Percentiles rank a stretch among this genome's conserved stretches.
These are phyloP conservation scores for Antrodiella citrinella DNA, from an alignment of 768 basidiomycete species.

Conservation along the genomic window DNA sequence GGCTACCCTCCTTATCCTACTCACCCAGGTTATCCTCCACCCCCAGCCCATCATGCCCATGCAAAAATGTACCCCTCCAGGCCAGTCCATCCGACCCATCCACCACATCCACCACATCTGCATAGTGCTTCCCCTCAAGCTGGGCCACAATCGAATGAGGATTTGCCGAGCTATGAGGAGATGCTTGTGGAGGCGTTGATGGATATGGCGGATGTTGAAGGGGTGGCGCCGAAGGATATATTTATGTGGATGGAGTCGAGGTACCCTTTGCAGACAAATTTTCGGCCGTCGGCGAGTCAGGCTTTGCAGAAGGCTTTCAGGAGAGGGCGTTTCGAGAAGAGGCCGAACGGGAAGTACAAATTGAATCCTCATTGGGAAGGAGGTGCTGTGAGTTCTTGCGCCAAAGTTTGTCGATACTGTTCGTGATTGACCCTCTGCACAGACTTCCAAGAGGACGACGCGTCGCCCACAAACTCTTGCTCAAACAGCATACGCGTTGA, in stretches of 20 bases:
- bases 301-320: slow-evolving; percentile 83
- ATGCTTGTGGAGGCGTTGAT: slow-evolving; percentile 81
- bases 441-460: slow-evolving; percentile 75
- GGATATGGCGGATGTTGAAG: slow-evolving; percentile 62
- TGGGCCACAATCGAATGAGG: slow-evolving; percentile 22
- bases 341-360: slow-evolving; percentile 62
- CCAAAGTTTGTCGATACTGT: background rate
- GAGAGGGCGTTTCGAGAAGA: slow-evolving; percentile 74
- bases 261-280: slow-evolving; percentile 84
- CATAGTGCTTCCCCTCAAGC: slow-evolving; percentile 13
- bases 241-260: slow-evolving; percentile 79
- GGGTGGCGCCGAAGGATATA: slow-evolving; percentile 73
- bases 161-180: slow-evolving; percentile 83
- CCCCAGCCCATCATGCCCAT: slow-evolving; percentile 18
- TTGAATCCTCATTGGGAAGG: slow-evolving; percentile 77
- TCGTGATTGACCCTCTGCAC: background rate
- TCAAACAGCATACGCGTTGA: slow-evolving; percentile 21
- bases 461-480: slow-evolving; percentile 62
- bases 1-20: slow-evolving; percentile 24
- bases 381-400: slow-evolving; percentile 55
- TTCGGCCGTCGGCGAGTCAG: slow-evolving; percentile 83
- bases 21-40: slow-evolving; percentile 23
- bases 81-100: slow-evolving; percentile 14
- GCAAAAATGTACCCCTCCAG: background rate
- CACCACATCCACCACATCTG: slow-evolving; percentile 25